Evolutionary conservation across 495 filamentous ascomycete genomes (phyloP).

Genomic region (Bryoglossum gracile): DNA sequence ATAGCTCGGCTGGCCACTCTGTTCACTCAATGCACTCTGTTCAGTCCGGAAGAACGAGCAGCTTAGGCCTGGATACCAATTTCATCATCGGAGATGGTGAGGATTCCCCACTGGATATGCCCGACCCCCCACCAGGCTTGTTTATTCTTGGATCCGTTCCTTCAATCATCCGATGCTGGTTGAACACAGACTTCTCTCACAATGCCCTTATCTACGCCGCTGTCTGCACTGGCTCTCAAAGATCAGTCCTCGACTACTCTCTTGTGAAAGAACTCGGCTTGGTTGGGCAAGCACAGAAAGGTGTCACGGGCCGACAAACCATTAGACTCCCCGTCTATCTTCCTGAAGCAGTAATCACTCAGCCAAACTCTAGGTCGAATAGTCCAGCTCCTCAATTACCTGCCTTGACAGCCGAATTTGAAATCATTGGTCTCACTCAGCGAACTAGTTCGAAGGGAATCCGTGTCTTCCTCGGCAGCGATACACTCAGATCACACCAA

Average conservation of each 20-base stretch:
- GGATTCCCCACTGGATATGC: constrained; percentile 56
- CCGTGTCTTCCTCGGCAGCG: constrained; percentile 79
- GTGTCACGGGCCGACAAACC: constrained; percentile 51
- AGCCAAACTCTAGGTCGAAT: constrained; percentile 61
- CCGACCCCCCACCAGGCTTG: constrained; percentile 71
- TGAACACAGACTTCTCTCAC: constrained; percentile 78
- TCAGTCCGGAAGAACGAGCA: constrained; percentile 72
- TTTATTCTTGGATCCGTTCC: constrained; percentile 81
- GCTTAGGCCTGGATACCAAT: constrained; percentile 68
- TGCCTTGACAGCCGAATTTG: constrained; percentile 67
- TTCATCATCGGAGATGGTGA: constrained; percentile 57
- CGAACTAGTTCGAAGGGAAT: constrained; percentile 50
- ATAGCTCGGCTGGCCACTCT: constrained; percentile 83
- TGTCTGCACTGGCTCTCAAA: constrained; percentile 85
- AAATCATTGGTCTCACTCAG: constrained; percentile 41
- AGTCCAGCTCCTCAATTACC: constrained; percentile 77
- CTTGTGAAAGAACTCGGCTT: constrained; percentile 67
- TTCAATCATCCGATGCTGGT: constrained; percentile 92
- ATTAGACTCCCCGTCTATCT: constrained; percentile 80
- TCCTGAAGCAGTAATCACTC: constrained; percentile 79
- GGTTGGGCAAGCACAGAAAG: constrained; percentile 54
- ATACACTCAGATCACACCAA: constrained; percentile 76
- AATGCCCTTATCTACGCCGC: constrained; percentile 83
- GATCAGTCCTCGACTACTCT: constrained; percentile 65
- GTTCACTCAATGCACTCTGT: constrained; percentile 57